phyloP scores from a whole-genome alignment of 2,329 filamentous ascomycete genomes.

The Phialocephala sp. region DNA sequence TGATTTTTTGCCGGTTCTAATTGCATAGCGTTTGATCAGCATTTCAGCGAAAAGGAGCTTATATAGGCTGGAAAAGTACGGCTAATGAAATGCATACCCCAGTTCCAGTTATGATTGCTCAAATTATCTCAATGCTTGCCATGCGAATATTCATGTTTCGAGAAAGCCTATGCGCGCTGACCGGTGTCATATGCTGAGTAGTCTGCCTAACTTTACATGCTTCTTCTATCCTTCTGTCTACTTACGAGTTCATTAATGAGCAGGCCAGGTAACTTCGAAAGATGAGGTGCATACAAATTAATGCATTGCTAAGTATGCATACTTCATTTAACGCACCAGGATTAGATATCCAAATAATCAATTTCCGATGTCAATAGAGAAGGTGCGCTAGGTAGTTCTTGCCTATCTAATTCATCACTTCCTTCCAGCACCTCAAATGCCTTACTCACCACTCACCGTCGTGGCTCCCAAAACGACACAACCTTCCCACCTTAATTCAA shows the following conservation, averaged over 20 bases:
- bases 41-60: constrained; percentile 4
- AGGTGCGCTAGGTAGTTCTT: too few relatives aligned
- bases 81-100: constrained; percentile 2
- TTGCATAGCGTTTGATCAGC: constrained; percentile 7
- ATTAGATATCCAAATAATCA: too few relatives aligned
- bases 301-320: too few relatives aligned
- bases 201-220: too few relatives aligned
- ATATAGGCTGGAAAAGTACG: constrained; percentile 5
- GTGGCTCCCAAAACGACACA: not conserved
- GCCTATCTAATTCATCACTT: too few relatives aligned
- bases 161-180: not conserved
- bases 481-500: not conserved
- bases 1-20: not conserved
- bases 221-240: too few relatives aligned
- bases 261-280: too few relatives aligned
- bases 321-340: too few relatives aligned
- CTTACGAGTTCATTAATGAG: too few relatives aligned
- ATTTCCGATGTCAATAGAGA: too few relatives aligned
- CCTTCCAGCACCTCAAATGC: too few relatives aligned
- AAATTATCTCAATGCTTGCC: not conserved
- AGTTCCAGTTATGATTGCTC: not conserved
- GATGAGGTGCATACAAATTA: too few relatives aligned
- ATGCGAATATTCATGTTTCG: not conserved
- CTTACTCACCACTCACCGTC: not conserved
- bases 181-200: not conserved